These are phyloP conservation scores for Madurella mycetomatis DNA, from an alignment of 2,329 filamentous ascomycete genomes.

Conservation along the genomic window DNA sequence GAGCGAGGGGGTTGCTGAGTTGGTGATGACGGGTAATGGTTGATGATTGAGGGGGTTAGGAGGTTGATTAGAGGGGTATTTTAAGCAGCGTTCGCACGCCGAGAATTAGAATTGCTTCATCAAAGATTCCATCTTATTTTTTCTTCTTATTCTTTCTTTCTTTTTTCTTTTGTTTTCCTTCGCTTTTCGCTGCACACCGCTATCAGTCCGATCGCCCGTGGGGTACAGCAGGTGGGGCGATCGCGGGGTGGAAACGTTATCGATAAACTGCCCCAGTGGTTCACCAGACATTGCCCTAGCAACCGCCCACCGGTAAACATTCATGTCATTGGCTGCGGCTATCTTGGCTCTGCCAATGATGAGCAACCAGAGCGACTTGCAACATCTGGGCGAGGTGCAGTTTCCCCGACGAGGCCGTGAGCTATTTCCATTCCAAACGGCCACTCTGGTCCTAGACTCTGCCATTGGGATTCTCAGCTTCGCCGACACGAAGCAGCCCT, in stretches of 20 bases:
- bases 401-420: background rate
- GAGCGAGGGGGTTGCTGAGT: conserved; percentile 73
- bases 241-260: background rate
- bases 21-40: conserved; percentile 55
- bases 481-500: background rate
- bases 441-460: conserved; percentile 2
- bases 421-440: background rate
- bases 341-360: background rate
- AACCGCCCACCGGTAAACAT: conserved; percentile 24
- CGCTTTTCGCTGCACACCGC: background rate
- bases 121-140: background rate
- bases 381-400: conserved; percentile 3
- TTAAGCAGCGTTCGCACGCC: no score
- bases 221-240: conserved; percentile 10
- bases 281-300: conserved; percentile 10
- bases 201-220: background rate
- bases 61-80: no score
- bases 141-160: background rate
- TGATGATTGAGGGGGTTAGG: no score
- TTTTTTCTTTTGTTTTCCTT: background rate
- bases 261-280: background rate
- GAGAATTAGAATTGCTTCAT: no score
- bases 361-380: conserved; percentile 3
- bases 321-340: conserved; percentile 4
- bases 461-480: conserved; percentile 6